Evolutionary conservation across 129 eudicot genomes (phyloP).

Genomic region (Rutidosis leptorrhynchoides): DNA sequence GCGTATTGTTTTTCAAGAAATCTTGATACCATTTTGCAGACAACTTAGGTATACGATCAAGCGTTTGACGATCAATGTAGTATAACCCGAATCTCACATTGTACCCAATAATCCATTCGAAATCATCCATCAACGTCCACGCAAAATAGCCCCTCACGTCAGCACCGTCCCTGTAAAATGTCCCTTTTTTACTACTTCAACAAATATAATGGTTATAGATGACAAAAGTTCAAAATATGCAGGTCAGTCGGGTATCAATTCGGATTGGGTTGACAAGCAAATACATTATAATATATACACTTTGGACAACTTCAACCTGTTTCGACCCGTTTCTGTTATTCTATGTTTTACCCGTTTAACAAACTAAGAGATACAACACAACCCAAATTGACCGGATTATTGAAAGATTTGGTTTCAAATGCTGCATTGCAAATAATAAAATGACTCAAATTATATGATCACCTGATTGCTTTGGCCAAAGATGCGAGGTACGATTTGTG

Average conservation of each 20-base stretch:
- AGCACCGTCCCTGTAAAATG: conserved; percentile 60
- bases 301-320: background rate
- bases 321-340: background rate
- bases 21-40: conserved; percentile 73
- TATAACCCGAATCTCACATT: conserved; percentile 48
- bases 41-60: conserved; percentile 58
- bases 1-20: conserved; percentile 47
- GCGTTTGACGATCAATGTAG: conserved; percentile 57
- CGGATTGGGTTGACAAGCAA: background rate
- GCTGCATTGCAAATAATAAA: background rate
- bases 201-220: background rate
- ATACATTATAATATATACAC: background rate
- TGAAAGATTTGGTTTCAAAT: background rate
- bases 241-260: background rate
- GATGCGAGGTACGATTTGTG: conserved; percentile 52
- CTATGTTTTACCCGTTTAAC: background rate
- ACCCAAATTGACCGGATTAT: background rate
- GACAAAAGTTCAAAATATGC: background rate
- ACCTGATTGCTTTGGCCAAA: conserved; percentile 71
- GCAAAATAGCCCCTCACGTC: conserved; percentile 79
- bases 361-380: background rate
- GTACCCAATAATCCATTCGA: conserved; percentile 75
- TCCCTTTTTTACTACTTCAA: background rate
- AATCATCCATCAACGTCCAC: conserved; percentile 87
- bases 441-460: conserved; percentile 6